Percentiles rank a stretch among this genome's conserved stretches.
phyloP scores from a whole-genome alignment of 371 early-diverging fungal genomes.

The Fennellomyces sp. region DNA sequence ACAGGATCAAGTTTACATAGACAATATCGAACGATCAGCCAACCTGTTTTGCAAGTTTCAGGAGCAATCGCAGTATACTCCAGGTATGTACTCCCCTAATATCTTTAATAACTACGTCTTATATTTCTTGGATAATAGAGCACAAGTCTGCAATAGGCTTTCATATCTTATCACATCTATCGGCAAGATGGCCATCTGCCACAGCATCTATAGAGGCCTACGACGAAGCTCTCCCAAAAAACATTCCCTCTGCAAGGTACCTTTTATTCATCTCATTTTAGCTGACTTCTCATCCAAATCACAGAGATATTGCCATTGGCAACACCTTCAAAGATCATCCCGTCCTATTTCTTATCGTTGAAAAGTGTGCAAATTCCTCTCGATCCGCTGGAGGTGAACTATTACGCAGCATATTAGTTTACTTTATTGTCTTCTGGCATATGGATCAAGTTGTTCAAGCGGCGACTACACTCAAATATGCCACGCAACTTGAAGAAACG shows the following conservation, averaged over 20 bases:
- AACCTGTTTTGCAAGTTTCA: constrained; percentile 26
- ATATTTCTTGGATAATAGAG: too few relatives aligned
- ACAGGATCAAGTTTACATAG: constrained; percentile 35
- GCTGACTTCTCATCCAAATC: not conserved
- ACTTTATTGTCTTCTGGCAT: constrained; percentile 53
- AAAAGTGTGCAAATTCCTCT: constrained; percentile 23
- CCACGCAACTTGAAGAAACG: constrained; percentile 48
- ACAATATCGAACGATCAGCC: constrained; percentile 45
- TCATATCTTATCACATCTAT: constrained; percentile 23
- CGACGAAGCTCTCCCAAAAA: constrained; percentile 40
- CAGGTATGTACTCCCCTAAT: constrained; percentile 18
- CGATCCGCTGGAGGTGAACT: constrained; percentile 27
- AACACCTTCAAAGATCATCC: constrained; percentile 52
- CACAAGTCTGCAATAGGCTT: constrained; percentile 18
- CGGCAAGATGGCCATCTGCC: constrained; percentile 32
- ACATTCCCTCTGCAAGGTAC: constrained; percentile 37
- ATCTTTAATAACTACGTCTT: too few relatives aligned
- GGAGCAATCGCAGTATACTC: constrained; percentile 4
- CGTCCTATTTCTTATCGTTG: constrained; percentile 36
- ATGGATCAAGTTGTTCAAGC: constrained; percentile 38
- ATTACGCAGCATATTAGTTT: constrained; percentile 39
- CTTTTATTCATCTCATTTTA: not conserved
- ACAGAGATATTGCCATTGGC: constrained; percentile 45
- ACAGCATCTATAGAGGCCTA: constrained; percentile 30
- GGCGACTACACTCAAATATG: constrained; percentile 31